Base-by-base conservation (phyloP, 345 rosid genomes). In the Rhodamnia rubescens region DNA sequence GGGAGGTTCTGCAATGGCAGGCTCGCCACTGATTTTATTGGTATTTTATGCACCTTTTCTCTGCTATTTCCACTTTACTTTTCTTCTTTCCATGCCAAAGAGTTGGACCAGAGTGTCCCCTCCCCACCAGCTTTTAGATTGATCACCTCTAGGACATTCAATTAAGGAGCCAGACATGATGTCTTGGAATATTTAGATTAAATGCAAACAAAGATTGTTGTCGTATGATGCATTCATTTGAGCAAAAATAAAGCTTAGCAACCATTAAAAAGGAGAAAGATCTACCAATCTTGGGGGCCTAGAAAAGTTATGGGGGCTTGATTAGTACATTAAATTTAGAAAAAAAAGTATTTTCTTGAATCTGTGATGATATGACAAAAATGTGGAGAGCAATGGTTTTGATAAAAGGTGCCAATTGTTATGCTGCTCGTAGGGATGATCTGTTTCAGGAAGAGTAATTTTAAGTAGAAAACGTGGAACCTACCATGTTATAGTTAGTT, bases 1-100 rank as follows among this genome's bases (percentile, higher is more conserved):
- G 96, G 98, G 82, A 89, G 96, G 87, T 91, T 95, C 87, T 81
- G 81, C 81, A 89, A 95, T 85, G 98, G 98, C 57, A 88, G 93
- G 53, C 98, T 95, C 22, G 92, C 96, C 82, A 92, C 98, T 0
- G 98, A 95, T 85, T 94, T 90, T 75, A 89, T 95, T 16, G 94
- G 98, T 93, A 90, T 6, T 49, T 69, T 7, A 18, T 29, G 7
- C 29, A 59, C 49, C n/a, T 14, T 22, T 16, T 29, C 16, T 81
- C 55, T 78, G 26, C 16, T 69, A 69, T 9, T 69, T 36, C 0
- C 78, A 40, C 13, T 32, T 32, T 21, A 1, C 4, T 40, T 14
- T 61, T 29, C 21, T 15, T 61, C 42, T 29, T 29, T 61, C 7
- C 42, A 15, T 27, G 0, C 40, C 16, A 61, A 8, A 29, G 42